phyloP scores from a whole-genome alignment of 2,329 filamentous ascomycete genomes.

The Exophiala oligosperma region DNA sequence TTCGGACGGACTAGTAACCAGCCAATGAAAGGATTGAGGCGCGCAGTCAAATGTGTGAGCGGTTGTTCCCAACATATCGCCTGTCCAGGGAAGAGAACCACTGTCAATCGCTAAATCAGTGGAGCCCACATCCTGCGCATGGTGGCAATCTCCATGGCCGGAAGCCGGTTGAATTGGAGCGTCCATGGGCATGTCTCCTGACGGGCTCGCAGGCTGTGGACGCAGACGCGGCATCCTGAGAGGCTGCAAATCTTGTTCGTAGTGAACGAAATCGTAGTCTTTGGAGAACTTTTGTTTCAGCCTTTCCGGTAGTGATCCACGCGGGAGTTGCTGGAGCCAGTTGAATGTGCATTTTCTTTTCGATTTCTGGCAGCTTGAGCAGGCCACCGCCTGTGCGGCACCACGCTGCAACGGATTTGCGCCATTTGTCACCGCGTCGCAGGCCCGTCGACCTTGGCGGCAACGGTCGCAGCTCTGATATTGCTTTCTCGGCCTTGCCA shows the following conservation, averaged over 20 bases:
- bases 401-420: constrained; percentile 9
- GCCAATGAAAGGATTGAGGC: constrained; percentile 1
- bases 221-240: not conserved
- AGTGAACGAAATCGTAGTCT: constrained; percentile 2
- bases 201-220: constrained; percentile 3
- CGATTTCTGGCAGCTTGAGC: constrained; percentile 19
- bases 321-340: constrained; percentile 36
- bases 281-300: constrained; percentile 14
- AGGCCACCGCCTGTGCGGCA: constrained; percentile 7
- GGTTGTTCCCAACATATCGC: not conserved
- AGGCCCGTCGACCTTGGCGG: constrained; percentile 11
- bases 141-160: constrained; percentile 1
- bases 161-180: not conserved
- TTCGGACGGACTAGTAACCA: not conserved
- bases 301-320: constrained; percentile 9
- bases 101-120: constrained; percentile 1
- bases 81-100: constrained; percentile 4
- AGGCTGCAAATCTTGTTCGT: not conserved
- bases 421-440: constrained; percentile 7
- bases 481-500: constrained; percentile 7
- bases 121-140: constrained; percentile 2
- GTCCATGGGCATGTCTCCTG: constrained; percentile 4
- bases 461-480: constrained; percentile 13
- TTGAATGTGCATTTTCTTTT: constrained; percentile 47
- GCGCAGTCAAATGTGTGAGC: not conserved